Evolutionary conservation across 75 land plant species (phyloP), one percentile per base, ranked within the genome.

Genomic region (Cunninghamia lanceolata): DNA sequence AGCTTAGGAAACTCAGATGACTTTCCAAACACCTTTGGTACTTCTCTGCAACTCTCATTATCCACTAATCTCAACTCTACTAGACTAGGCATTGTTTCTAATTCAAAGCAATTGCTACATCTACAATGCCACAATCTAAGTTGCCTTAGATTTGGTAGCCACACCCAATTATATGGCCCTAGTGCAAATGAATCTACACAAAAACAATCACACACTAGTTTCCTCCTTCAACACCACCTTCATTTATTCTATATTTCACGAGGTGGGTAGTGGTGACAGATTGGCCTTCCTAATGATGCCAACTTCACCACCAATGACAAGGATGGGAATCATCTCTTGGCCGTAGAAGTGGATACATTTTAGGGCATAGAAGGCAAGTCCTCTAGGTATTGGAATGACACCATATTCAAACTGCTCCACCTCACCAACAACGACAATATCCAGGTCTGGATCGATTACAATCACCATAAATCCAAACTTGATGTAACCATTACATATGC

Each of bases 321-420:
- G 28, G 3, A 16, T 25, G 43, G 83, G 70, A 88, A 88, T 50
- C 91, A 89, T 73, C 7, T 92, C 10, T 82, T 89, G 50, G 89
- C 85, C 3, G 91, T 92, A 28, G 91, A 92, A 80, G 85, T 89
- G 42, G 93, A 92, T 85, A 90, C 93, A 3, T 32, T 68, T 10
- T 10, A 80, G 76, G 79, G 81, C 47, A 17, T 30, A 25, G 39
- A 9, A 3, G 43, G 82, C 19, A 28, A 45, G 19, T 38, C 84
- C 6, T 83, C 85, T 3, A 76, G 81, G 9, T 90, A 87, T n/a
- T 85, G 42, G 35, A 46, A 50, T 28, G 66, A 30, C 10, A 4
- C 2, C 85, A 54, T 70, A 38, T 87, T 77, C 30, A 32, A 16
- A 66, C 11, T 28, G 4, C 35, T 56, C 9, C 25, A 16, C 17